Base-by-base conservation (phyloP, 1,284 basidiomycete species). In the Puccinia horiana region DNA sequence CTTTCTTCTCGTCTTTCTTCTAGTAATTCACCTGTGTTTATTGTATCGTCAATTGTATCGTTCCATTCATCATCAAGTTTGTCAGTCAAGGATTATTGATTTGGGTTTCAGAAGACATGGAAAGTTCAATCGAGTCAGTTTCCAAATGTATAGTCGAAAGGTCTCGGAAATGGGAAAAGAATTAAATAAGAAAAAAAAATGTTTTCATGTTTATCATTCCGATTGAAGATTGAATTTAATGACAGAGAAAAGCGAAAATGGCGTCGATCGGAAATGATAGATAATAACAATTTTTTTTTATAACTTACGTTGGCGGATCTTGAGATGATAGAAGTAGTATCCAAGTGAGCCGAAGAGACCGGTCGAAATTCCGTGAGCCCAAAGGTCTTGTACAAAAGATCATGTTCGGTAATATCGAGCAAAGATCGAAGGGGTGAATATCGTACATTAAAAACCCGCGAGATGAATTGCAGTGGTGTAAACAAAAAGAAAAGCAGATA, bases 321-420 rank as follows among this genome's bases (percentile, higher is more conserved):
- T 80, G 26, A 80, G 67, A 72, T 67, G 63, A 42, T 80, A 47
- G 54, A 80, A 80, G 32, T 72, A 80, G 40, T 80, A 80, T 2
- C 78, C 78, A 26, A 52, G 29, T 4, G 78, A 80, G 65, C 78
- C 78, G 52, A 80, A 80, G 14, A 80, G 26, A n/a, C 49, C 78
- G 23, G 67, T 47, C 12, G 78, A 54, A 23, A 80, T 49, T 35
- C 63, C 40, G 35, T 80, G 78, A 72, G 47, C 78, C 44, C 69
- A 67, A 32, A 80, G 65, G 52, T 80, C 78, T 80, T n/a, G n/a
- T n/a, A n/a, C n/a, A n/a, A n/a, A 47, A 11, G 2, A 65, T 29
- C 14, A 35, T 5, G n/a, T 18, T 4, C 9, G 49, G 5, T 20
- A 54, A 54, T 4, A 54, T 54, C 49, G 20, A 47, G 20, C 49